Conservation (phyloP, 2,329 filamentous ascomycete species). For the Penicillium sp. region DNA sequence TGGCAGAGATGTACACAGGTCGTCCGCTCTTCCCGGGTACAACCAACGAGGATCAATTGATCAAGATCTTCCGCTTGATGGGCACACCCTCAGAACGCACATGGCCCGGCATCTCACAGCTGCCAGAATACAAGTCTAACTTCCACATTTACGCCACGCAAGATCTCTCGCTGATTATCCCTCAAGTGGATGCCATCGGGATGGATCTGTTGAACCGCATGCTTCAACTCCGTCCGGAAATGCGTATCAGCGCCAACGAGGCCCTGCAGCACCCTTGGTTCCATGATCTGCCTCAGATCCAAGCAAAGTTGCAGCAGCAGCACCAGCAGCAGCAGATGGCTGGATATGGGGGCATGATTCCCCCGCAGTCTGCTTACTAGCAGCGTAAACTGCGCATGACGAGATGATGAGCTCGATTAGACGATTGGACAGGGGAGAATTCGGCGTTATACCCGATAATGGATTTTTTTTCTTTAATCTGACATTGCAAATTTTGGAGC, state of each 20-base stretch:
- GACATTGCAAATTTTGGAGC: not conserved
- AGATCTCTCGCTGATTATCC: slow-evolving; percentile 80
- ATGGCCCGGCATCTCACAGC: slow-evolving; percentile 92
- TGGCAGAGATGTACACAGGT: slow-evolving; percentile 99
- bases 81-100: slow-evolving; percentile 92
- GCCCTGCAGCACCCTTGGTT: slow-evolving; percentile 94
- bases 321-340: slow-evolving; percentile 42
- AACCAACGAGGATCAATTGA: slow-evolving; percentile 95
- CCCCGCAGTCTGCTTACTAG: slow-evolving; percentile 39
- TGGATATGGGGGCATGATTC: slow-evolving; percentile 42
- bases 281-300: slow-evolving; percentile 59
- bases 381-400: slow-evolving; percentile 19
- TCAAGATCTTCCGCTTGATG: slow-evolving; percentile 98
- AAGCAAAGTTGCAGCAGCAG: slow-evolving; percentile 49
- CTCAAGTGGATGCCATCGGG: slow-evolving; percentile 82
- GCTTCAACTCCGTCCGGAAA: slow-evolving; percentile 88
- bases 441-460: slow-evolving; percentile 33
- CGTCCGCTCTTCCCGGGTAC: slow-evolving; percentile 94
- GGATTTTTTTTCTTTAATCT: slow-evolving; percentile 13
- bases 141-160: slow-evolving; percentile 95
- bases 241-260: slow-evolving; percentile 82
- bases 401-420: slow-evolving; percentile 30
- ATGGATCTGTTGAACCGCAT: slow-evolving; percentile 86
- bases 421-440: slow-evolving; percentile 30
- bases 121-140: slow-evolving; percentile 95